Base-by-base conservation (phyloP, 345 rosid species). In the Kernera saxatilis region DNA sequence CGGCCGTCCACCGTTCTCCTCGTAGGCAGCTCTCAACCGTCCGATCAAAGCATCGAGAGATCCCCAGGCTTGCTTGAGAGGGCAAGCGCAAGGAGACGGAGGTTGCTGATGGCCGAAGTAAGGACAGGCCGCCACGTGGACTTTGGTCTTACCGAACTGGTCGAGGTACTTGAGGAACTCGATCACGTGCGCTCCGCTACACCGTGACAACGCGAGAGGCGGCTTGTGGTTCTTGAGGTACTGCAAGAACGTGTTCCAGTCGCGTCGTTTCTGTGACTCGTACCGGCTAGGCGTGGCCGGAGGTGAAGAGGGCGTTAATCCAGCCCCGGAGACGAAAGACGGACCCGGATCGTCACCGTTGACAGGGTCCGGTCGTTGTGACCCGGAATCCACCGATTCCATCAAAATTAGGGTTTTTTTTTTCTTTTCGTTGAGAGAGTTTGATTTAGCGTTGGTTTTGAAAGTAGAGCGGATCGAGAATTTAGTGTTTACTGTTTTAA, bases 31-130 rank as follows among this genome's bases (percentile, higher is more conserved):
- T 71, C 92, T 82, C 40, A 87, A 72, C 74, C 92, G 85, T 74
- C 92, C 92, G 82, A 87, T 84, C 75, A 87, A 70, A 64, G 92
- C 92, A 58, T 87, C 92, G 26, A 87, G 85, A 77, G 90, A 85
- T 11, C 92, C 92, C 90, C 92, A 87, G 1, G 92, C 92, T 50
- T 87, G 92, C 52, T 79, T 87, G 8, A 85, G 80, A 41, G 92
- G 92, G 30, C 92, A 87, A 4, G 85, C 70, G 26, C 92, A 87
- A 8, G 90, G 87, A 36, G 83, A 79, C 0, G 92, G 90, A 3
- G 90, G 92, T 56, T 72, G 83, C 12, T 84, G 83, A 71, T 85
- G 80, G 0, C 90, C 90, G 52, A 85, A 87, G 63, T 81, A 84
- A 10, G 88, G 88, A 66, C 90, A 85, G 2, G 78, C 80, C 19